phyloP scores from a whole-genome alignment of 805 yeast species.

The Cyberlindnera amylophila region DNA sequence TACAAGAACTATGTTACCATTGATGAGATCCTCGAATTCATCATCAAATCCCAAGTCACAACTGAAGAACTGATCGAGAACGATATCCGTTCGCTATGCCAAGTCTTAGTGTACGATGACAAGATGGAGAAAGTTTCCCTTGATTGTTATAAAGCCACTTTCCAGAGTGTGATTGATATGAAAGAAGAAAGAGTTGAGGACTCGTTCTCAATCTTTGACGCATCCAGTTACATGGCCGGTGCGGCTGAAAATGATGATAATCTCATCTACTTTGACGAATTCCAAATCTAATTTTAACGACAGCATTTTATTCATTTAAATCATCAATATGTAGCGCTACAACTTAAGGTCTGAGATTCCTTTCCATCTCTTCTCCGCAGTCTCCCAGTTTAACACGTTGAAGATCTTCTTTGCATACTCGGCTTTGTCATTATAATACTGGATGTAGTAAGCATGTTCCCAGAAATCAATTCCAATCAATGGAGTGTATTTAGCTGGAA shows the following conservation, averaged over 20 bases:
- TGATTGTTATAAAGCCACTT: slow-evolving; percentile 73
- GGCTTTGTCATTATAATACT: slow-evolving; percentile 47
- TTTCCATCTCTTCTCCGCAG: slow-evolving; percentile 42
- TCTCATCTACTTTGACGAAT: slow-evolving; percentile 45
- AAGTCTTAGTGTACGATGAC: slow-evolving; percentile 84
- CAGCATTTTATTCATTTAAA: neutral
- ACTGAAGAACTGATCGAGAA: slow-evolving; percentile 70
- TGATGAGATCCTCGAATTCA: slow-evolving; percentile 73
- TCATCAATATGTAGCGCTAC: no score
- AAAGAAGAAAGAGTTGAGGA: slow-evolving; percentile 34
- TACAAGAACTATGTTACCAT: slow-evolving; percentile 65
- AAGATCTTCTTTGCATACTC: slow-evolving; percentile 49
- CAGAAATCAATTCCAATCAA: slow-evolving; percentile 51
- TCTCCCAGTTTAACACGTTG: slow-evolving; percentile 49
- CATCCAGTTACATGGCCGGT: slow-evolving; percentile 36
- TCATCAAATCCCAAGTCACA: slow-evolving; percentile 67
- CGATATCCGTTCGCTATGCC: slow-evolving; percentile 81
- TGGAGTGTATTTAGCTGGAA: slow-evolving; percentile 37
- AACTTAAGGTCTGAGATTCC: slow-evolving; percentile 16
- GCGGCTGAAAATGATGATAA: slow-evolving; percentile 32
- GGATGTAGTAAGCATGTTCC: slow-evolving; percentile 53
- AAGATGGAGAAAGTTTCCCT: slow-evolving; percentile 63
- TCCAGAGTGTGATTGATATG: slow-evolving; percentile 74
- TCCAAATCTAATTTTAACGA: slow-evolving; percentile 30
- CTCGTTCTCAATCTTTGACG: slow-evolving; percentile 38